Evolutionary conservation across 148 eudicot species (phyloP).

Genomic region (Vaccinium macrocarpon): DNA sequence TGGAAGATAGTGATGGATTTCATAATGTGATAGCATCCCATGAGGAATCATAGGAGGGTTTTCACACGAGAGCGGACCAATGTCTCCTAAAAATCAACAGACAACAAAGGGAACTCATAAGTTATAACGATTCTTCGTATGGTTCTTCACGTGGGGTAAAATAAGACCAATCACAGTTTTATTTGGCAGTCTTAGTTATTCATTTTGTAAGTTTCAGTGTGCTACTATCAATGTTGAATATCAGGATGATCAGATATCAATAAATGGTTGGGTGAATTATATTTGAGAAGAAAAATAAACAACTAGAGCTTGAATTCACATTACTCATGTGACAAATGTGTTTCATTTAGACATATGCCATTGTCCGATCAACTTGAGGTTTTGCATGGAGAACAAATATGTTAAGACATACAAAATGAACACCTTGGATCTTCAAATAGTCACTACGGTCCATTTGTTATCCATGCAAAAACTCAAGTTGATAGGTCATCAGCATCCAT

Average conservation of each 20-base stretch:
- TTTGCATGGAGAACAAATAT: background rate
- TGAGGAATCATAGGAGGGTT: background rate
- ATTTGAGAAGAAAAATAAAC: background rate
- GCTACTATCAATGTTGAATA: background rate
- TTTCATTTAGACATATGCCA: background rate
- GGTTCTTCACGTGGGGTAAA: background rate
- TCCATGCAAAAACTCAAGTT: background rate
- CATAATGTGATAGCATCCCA: background rate
- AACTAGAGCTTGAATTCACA: background rate
- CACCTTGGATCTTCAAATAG: too few relatives aligned
- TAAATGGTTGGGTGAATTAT: background rate
- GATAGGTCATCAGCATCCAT: background rate
- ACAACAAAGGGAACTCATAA: background rate
- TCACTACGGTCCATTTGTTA: too few relatives aligned
- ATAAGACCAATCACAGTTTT: too few relatives aligned
- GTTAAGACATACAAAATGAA: background rate
- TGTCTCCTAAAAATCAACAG: background rate
- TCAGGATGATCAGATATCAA: background rate
- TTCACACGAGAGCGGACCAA: background rate
- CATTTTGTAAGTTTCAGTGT: too few relatives aligned
- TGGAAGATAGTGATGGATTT: background rate
- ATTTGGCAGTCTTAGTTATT: too few relatives aligned
- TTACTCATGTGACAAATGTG: background rate
- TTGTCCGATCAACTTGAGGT: background rate
- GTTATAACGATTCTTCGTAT: background rate